phyloP scores from a whole-genome alignment of 164 flowering plant species.

The Aristolochia californica region DNA sequence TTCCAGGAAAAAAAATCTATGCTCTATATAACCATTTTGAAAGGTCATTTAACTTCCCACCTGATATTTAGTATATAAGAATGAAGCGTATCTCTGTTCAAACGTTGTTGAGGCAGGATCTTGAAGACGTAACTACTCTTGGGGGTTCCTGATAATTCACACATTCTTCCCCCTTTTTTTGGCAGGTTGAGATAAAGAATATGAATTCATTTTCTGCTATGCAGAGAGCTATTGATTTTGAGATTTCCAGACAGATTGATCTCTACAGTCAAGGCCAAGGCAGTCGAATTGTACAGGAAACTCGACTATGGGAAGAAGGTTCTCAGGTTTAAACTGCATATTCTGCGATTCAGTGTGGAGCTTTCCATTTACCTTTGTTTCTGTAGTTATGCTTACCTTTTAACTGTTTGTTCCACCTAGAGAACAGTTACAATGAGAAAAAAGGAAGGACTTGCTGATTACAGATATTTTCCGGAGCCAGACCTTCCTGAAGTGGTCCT shows the following conservation, averaged over 20 bases:
- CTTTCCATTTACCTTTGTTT: background rate
- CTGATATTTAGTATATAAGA: too few species aligned
- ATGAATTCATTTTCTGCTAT: slow-evolving; percentile 88
- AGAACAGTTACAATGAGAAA: slow-evolving; percentile 88
- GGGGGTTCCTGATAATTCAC: too few species aligned
- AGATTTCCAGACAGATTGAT: slow-evolving; percentile 64
- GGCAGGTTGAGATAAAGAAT: slow-evolving; percentile 90
- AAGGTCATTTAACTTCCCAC: too few species aligned
- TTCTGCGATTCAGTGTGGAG: background rate
- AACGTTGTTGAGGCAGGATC: too few species aligned
- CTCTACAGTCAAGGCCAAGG: slow-evolving; percentile 58
- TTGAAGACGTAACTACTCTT: too few species aligned
- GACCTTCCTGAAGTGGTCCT: slow-evolving; percentile 81
- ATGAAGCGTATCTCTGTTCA: too few species aligned
- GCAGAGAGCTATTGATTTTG: slow-evolving; percentile 81
- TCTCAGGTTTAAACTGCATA: slow-evolving; percentile 49
- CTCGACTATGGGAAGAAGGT: slow-evolving; percentile 94
- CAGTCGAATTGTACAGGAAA: slow-evolving; percentile 77
- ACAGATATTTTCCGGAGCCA: slow-evolving; percentile 91
- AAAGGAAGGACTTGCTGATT: slow-evolving; percentile 94
- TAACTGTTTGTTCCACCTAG: slow-evolving; percentile 19
- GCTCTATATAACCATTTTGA: too few species aligned
- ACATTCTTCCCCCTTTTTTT: background rate
- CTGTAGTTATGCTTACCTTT: slow-evolving; percentile 1
- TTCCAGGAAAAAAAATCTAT: too few species aligned